These are phyloP conservation scores for Boletus coccyginus DNA, from an alignment of 768 basidiomycete species.

Conservation along the genomic window DNA sequence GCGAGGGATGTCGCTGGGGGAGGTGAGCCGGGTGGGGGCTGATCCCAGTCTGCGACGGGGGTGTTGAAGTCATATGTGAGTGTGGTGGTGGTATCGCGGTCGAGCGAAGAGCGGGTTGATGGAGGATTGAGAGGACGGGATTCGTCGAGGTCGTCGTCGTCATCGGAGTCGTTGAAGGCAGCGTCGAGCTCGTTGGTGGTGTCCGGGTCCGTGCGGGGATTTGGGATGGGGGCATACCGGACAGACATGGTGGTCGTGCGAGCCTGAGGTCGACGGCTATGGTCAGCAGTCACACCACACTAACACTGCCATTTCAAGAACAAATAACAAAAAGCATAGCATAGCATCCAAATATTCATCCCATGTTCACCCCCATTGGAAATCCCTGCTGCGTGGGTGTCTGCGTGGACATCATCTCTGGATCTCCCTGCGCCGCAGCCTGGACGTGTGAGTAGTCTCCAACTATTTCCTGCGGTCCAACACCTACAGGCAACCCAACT, in stretches of 20 bases:
- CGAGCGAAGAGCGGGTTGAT: slow-evolving; percentile 18
- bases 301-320: slow-evolving; percentile 8
- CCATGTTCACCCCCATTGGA: slow-evolving; percentile 16
- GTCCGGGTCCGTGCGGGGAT: slow-evolving; percentile 47
- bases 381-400: slow-evolving; percentile 23
- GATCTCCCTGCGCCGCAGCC: slow-evolving; percentile 4
- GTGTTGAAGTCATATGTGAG: slow-evolving; percentile 77
- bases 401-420: slow-evolving; percentile 14
- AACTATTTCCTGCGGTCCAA: slow-evolving; percentile 21
- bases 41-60: slow-evolving; percentile 62
- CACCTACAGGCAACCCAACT: slow-evolving; percentile 19
- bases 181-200: slow-evolving; percentile 73
- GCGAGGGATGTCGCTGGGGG: slow-evolving; percentile 62
- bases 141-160: slow-evolving; percentile 48
- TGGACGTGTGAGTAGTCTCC: slow-evolving; percentile 14
- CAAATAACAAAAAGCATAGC: background rate
- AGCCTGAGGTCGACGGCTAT: too few species aligned
- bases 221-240: slow-evolving; percentile 69
- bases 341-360: background rate
- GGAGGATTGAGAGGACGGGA: slow-evolving; percentile 52
- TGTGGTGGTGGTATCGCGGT: slow-evolving; percentile 16
- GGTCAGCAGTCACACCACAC: background rate
- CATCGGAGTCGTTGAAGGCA: slow-evolving; percentile 80
- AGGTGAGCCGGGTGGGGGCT: slow-evolving; percentile 82
- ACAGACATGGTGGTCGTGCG: slow-evolving; percentile 39